Base-by-base conservation (phyloP, 163 green algal species). In the Scenedesmus sp. region DNA sequence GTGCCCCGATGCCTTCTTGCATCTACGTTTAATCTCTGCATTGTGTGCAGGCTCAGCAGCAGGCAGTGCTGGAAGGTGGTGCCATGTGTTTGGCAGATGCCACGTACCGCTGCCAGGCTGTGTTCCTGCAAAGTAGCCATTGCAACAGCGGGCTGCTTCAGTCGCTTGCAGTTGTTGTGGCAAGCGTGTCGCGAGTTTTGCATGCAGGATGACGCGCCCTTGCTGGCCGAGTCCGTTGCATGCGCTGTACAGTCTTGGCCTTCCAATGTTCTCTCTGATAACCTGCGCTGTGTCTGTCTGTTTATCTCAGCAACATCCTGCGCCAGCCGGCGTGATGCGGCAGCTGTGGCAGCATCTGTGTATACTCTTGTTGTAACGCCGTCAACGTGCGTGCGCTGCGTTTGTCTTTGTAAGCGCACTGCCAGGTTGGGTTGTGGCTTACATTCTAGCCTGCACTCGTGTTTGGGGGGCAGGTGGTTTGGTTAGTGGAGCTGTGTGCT, bases 91-190 rank as follows among this genome's bases (percentile, higher is more conserved):
- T 76, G 65, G 65, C 65, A 76, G 30, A 40, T 40, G 65, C 65
- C 65, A 76, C 65, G 40, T 76, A 76, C 65, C 65, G 30, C 65
- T 76, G 65, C 65, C 65, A 40, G 30, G 65, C 65, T 76, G 65
- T 37, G 30, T 18, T 26, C 65, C 26, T 76, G 65, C 65, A 76
- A 30, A 40, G 30, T 76, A 40, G 65, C 65, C 65, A 40, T 26
- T 76, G 65, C 65, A 37, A 40, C 26, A 76, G 65, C 59, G 33
- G 59, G 59, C 59, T 33, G 59, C 59, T 24, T 20, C 59, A 72
- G 59, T 20, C 33, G 59, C 61, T 76, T 76, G 26, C 26, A 40
- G 61, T 40, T 40, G 30, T 40, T 76, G 15, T 40, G 30, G 61
- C 30, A 40, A 40, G 7, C 30, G 56, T 16, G 7, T 7, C 6